Evolutionary conservation across 768 basidiomycete species (phyloP).

Genomic region (Calocybe cyanea): DNA sequence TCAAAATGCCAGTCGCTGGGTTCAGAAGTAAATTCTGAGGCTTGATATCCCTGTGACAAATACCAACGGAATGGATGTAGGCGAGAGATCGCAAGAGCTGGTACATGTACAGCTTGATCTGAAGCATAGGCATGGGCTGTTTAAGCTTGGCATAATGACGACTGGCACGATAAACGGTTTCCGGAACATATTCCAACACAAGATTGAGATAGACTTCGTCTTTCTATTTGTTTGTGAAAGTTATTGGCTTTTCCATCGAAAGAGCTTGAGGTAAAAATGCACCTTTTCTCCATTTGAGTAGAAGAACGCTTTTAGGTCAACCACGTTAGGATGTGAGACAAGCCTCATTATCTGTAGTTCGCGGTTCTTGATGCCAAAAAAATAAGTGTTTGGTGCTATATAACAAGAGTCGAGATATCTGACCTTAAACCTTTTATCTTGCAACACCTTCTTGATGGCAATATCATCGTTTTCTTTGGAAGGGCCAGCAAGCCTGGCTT

Average conservation of each 20-base stretch:
- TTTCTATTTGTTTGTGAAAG: slow-evolving; percentile 59
- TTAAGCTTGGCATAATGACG: slow-evolving; percentile 99
- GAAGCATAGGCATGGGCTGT: slow-evolving; percentile 99
- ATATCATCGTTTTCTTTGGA: slow-evolving; percentile 77
- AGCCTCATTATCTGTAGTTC: slow-evolving; percentile 99
- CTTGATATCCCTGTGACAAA: slow-evolving; percentile 99
- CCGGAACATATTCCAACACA: slow-evolving; percentile 98
- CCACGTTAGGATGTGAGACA: slow-evolving; percentile 95
- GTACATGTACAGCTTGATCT: slow-evolving; percentile 99
- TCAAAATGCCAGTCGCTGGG: slow-evolving; percentile 93
- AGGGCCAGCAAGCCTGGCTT: slow-evolving; percentile 77
- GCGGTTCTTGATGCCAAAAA: slow-evolving; percentile 67
- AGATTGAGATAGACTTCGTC: slow-evolving; percentile 99
- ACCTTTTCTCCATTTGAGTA: slow-evolving; percentile 99
- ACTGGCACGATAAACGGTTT: slow-evolving; percentile 98
- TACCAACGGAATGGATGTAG: slow-evolving; percentile 99
- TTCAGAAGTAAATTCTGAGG: slow-evolving; percentile 98
- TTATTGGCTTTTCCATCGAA: slow-evolving; percentile 5
- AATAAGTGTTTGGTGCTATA: slow-evolving; percentile 2
- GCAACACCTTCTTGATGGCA: slow-evolving; percentile 99
- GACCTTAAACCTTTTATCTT: slow-evolving; percentile 99
- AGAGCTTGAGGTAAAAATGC: slow-evolving; percentile 8
- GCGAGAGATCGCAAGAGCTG: slow-evolving; percentile 96
- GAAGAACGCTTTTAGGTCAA: slow-evolving; percentile 97
- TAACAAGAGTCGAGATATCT: slow-evolving; percentile 24